Conservation (phyloP, 2,329 filamentous ascomycete genomes). For the Fusarium robinianum region DNA sequence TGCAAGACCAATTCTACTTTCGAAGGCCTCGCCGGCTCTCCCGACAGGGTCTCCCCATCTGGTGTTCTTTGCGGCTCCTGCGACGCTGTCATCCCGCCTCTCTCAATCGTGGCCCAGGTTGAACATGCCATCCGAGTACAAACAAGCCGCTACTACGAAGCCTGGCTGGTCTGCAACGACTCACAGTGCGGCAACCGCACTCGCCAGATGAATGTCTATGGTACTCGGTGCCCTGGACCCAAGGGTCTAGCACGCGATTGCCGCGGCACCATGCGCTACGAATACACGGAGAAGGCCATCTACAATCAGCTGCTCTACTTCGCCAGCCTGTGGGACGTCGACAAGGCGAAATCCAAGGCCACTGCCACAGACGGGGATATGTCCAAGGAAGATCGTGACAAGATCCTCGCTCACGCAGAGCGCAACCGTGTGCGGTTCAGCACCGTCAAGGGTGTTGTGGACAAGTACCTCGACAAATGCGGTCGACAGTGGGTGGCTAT, state of each 20-base stretch:
- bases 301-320: constrained; percentile 96
- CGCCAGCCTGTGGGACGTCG: constrained; percentile 83
- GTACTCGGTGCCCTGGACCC: constrained; percentile 84
- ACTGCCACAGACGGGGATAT: constrained; percentile 53
- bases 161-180: constrained; percentile 90
- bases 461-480: constrained; percentile 85
- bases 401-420: constrained; percentile 72
- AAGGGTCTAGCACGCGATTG: constrained; percentile 84
- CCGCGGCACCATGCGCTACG: constrained; percentile 84
- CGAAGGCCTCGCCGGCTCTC: constrained; percentile 69
- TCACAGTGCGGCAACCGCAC: constrained; percentile 84
- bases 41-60: constrained; percentile 67
- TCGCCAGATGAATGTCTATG: constrained; percentile 91
- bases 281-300: constrained; percentile 83
- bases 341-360: constrained; percentile 68
- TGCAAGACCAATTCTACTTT: constrained; percentile 77
- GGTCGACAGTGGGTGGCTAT: constrained; percentile 92
- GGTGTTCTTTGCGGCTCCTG: constrained; percentile 79
- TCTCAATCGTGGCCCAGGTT: constrained; percentile 83
- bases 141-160: constrained; percentile 87
- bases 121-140: constrained; percentile 81
- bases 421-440: constrained; percentile 81
- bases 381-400: constrained; percentile 61
- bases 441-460: constrained; percentile 76
- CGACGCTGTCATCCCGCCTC: constrained; percentile 63